A percentile compares a stretch with the other conserved stretches of the same genome.
phyloP scores from a whole-genome alignment of 2,329 filamentous ascomycete species.

The Hymenoscyphus fraxineus region DNA sequence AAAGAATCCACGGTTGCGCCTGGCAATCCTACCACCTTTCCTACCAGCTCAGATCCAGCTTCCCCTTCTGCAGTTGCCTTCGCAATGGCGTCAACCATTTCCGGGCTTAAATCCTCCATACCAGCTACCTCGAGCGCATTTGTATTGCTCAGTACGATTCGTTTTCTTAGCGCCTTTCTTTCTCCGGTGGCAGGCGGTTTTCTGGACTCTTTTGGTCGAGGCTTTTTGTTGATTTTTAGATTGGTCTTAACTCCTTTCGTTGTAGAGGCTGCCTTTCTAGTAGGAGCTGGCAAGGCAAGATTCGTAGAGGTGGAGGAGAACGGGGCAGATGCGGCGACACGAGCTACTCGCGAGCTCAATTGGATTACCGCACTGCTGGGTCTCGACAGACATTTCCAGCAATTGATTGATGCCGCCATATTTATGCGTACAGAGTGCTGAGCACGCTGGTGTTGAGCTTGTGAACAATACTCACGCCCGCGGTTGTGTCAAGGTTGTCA shows the following conservation, averaged over 20 bases:
- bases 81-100: conserved; percentile 53
- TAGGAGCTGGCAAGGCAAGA: conserved; percentile 13
- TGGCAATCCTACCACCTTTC: conserved; percentile 66
- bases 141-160: conserved; percentile 88
- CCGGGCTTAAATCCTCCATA: conserved; percentile 56
- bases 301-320: conserved; percentile 31
- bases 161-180: conserved; percentile 81
- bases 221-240: conserved; percentile 47
- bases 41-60: conserved; percentile 44
- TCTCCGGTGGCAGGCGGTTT: conserved; percentile 70
- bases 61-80: conserved; percentile 50
- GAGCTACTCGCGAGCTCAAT: conserved; percentile 8
- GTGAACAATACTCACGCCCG: not conserved
- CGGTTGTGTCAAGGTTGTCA: conserved; percentile 4
- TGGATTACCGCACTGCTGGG: conserved; percentile 36
- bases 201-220: conserved; percentile 23
- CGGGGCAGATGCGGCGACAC: conserved; percentile 18
- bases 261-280: conserved; percentile 9
- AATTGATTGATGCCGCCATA: conserved; percentile 53
- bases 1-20: conserved; percentile 72
- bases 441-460: conserved; percentile 4
- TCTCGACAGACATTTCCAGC: conserved; percentile 56
- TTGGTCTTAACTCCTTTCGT: conserved; percentile 18
- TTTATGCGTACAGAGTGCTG: conserved; percentile 3
- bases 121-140: conserved; percentile 78